Percentiles rank a stretch among this genome's conserved stretches.
Conservation (phyloP, 1,139 yeast species). For the Debaryomyces singareniensis region DNA sequence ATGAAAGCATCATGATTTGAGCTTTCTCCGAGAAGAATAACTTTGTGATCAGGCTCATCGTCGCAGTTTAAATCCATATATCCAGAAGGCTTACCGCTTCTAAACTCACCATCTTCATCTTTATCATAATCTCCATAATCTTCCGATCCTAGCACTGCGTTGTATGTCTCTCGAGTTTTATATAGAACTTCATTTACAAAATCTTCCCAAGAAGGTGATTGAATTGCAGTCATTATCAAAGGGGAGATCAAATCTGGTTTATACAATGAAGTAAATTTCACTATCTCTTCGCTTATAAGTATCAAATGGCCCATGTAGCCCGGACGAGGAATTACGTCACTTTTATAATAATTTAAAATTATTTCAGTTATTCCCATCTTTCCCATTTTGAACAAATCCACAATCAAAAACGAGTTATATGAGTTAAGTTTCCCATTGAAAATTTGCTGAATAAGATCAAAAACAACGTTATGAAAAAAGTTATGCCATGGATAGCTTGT, state of each 20-base stretch:
- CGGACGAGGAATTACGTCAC: slow-evolving; percentile 25
- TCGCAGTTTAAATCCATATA: background rate
- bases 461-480: slow-evolving; percentile 45
- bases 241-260: slow-evolving; percentile 45
- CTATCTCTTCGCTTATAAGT: slow-evolving; percentile 43
- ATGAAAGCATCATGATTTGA: slow-evolving; percentile 30
- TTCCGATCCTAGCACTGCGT: slow-evolving; percentile 41
- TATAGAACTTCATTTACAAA: slow-evolving; percentile 37
- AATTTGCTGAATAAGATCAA: slow-evolving; percentile 43
- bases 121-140: slow-evolving; percentile 14
- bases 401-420: slow-evolving; percentile 41
- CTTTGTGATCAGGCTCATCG: slow-evolving; percentile 10
- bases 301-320: slow-evolving; percentile 46
- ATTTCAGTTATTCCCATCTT: slow-evolving; percentile 28
- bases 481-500: slow-evolving; percentile 42
- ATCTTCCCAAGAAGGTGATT: slow-evolving; percentile 39
- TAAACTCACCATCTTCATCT: slow-evolving; percentile 6
- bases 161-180: slow-evolving; percentile 41
- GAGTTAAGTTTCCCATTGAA: slow-evolving; percentile 45
- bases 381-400: slow-evolving; percentile 30
- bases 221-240: slow-evolving; percentile 31
- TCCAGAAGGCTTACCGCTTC: background rate
- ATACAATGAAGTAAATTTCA: slow-evolving; percentile 41
- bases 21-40: slow-evolving; percentile 30
- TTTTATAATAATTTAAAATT: slow-evolving; percentile 25